phyloP scores from a whole-genome alignment of 83 land plant genomes.

The Picea abies region DNA sequence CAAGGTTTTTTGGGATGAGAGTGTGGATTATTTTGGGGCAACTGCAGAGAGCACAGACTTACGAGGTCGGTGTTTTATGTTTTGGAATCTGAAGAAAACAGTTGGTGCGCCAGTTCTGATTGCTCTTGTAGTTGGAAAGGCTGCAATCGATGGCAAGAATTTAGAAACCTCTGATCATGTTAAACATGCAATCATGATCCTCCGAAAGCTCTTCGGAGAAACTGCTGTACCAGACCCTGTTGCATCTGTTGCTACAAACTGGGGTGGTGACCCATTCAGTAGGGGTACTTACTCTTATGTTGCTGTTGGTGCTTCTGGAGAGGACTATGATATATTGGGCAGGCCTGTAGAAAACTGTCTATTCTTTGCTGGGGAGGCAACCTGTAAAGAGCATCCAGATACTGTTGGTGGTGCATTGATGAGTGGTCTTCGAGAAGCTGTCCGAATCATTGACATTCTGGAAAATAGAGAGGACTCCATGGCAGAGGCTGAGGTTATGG shows the following conservation, averaged over 20 bases:
- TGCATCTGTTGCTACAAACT: conserved; percentile 87
- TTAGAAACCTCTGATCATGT: conserved; percentile 66
- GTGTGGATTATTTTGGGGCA: conserved; percentile 95
- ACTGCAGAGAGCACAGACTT: conserved; percentile 79
- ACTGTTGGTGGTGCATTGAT: conserved; percentile 99
- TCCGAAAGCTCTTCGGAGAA: conserved; percentile 87
- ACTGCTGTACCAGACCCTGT: conserved; percentile 82
- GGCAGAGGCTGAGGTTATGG: conserved; percentile 82
- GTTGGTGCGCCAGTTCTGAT: conserved; percentile 94
- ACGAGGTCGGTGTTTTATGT: conserved; percentile 96
- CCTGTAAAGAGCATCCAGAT: conserved; percentile 99
- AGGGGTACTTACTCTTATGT: conserved; percentile 97
- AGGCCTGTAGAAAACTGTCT: conserved; percentile 89
- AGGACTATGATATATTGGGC: conserved; percentile 93
- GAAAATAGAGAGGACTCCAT: conserved; percentile 67
- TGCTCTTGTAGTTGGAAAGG: conserved; percentile 93
- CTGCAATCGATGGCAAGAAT: conserved; percentile 77
- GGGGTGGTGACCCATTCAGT: conserved; percentile 92
- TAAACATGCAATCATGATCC: conserved; percentile 71
- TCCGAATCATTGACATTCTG: conserved; percentile 75
- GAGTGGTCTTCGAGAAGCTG: conserved; percentile 93
- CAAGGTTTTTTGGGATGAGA: conserved; percentile 92
- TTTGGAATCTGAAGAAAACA: conserved; percentile 95
- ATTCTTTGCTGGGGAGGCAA: conserved; percentile 99
- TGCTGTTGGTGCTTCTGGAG: conserved; percentile 98